Evolutionary conservation across 306 rosid genomes (phyloP), one percentile per base, ranked within the genome.

Genomic region (Calophaca sinica): DNA sequence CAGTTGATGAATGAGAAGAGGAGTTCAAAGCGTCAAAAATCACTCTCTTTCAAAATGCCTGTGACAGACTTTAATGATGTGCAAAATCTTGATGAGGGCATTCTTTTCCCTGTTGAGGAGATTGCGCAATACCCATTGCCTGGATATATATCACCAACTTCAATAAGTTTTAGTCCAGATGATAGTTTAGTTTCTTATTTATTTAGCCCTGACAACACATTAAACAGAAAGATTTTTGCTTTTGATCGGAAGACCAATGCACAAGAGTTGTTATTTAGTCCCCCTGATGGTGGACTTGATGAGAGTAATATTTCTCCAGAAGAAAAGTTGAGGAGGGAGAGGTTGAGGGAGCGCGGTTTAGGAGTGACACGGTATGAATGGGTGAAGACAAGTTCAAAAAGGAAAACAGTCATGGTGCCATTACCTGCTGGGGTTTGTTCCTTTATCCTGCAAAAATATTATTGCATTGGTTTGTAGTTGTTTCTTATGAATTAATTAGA

Each of bases 361-460:
- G 99, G 97, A 72, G 99, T 94, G 55, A 94, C 99, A 0, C 85
- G 91, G 60, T 94, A 92, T 50, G 99, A 94, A 78, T 94, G 99
- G 99, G 86, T 92, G 79, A 94, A 94, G 77, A 79, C 90, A 13
- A 84, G 86, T 84, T 68, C 89, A 0, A 84, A 77, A 70, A 87
- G 59, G 84, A 94, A 88, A 80, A 79, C 86, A 62, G 81, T 92
- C 68, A 81, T 94, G 90, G 99, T 90, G 83, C 97, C 97, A 12
- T 89, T 92, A 87, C 99, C 99, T 62, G 87, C 88, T 31, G 99
- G 99, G 97, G 99, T 94, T 73, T 58, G 97, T 85, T 80, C 62
- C 77, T 51, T 42, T 48, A 73, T 58, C 78, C 35, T 77, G 31
- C 44, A 13, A 59, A 62, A 4, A 45, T n/a, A 35, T 28, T 69